Conservation (phyloP, 2,329 filamentous ascomycete genomes). For the Coniella vitis region DNA sequence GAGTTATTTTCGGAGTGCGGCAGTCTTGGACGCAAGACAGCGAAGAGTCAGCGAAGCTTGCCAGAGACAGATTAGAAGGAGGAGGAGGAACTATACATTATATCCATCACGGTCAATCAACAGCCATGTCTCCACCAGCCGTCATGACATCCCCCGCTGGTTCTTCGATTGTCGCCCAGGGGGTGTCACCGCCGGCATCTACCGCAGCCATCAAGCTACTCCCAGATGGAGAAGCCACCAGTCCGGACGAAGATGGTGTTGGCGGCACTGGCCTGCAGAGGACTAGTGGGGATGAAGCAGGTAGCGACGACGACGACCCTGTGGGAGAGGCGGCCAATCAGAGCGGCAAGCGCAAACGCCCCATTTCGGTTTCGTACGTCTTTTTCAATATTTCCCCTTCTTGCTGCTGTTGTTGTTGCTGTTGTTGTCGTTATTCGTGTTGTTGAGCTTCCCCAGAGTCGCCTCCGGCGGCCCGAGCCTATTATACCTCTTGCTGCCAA, state of each 20-base stretch:
- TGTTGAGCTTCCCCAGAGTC: neutral
- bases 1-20: too few species aligned
- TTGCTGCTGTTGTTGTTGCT: constrained; percentile 7
- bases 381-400: constrained; percentile 1
- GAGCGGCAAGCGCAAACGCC: constrained; percentile 52
- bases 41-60: too few species aligned
- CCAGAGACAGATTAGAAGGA: too few species aligned
- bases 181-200: constrained; percentile 9
- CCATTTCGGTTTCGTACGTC: constrained; percentile 54
- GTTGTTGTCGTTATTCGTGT: constrained; percentile 14
- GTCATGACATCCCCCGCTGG: constrained; percentile 1
- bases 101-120: neutral
- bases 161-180: neutral
- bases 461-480: neutral
- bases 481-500: constrained; percentile 3
- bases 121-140: neutral
- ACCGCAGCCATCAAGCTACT: constrained; percentile 10
- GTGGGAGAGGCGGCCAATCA: constrained; percentile 33
- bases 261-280: too few species aligned
- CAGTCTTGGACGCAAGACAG: too few species aligned
- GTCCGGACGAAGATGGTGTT: constrained; percentile 8
- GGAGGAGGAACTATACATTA: too few species aligned
- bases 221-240: constrained; percentile 4
- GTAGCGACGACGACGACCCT: constrained; percentile 43
- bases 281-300: constrained; percentile 26